Evolutionary conservation across 1,284 basidiomycete genomes (phyloP).

Genomic region (Puccinia coronata): DNA sequence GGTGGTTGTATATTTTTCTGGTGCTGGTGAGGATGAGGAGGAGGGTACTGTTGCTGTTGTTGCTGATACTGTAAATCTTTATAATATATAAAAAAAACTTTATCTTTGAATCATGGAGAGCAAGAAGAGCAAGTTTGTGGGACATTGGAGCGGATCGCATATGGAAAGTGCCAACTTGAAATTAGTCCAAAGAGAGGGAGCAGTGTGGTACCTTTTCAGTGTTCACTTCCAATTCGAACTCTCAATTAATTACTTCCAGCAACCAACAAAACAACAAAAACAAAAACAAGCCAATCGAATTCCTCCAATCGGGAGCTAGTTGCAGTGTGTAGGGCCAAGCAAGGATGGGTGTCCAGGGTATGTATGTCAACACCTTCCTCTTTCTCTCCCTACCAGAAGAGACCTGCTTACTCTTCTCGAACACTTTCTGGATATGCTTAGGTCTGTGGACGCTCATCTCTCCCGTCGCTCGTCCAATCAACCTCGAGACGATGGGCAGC

Average conservation of each 20-base stretch:
- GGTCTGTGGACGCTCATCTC: constrained; percentile 59
- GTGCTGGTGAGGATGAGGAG: neutral
- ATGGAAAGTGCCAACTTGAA: too few relatives aligned
- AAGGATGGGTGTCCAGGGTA: constrained; percentile 31
- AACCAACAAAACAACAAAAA: neutral
- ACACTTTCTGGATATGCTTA: neutral
- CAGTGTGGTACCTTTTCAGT: too few relatives aligned
- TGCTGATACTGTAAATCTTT: too few relatives aligned
- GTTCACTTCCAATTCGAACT: neutral
- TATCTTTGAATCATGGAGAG: too few relatives aligned
- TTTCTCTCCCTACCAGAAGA: neutral
- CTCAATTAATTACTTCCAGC: neutral
- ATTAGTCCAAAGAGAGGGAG: too few relatives aligned
- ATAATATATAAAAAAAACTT: neutral
- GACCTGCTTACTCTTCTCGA: neutral
- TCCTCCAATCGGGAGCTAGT: neutral
- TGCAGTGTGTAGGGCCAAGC: too few relatives aligned
- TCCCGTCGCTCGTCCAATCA: constrained; percentile 58
- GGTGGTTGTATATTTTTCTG: neutral
- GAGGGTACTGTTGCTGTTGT: too few relatives aligned
- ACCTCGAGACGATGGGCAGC: constrained; percentile 58
- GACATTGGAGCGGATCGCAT: too few relatives aligned
- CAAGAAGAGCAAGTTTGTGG: too few relatives aligned
- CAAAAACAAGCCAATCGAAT: too few relatives aligned
- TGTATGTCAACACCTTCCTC: neutral